Evolutionary conservation across 202 grass and related monocot species (phyloP), one percentile per base, ranked within the genome.

Genomic region (Eragrostis tef): DNA sequence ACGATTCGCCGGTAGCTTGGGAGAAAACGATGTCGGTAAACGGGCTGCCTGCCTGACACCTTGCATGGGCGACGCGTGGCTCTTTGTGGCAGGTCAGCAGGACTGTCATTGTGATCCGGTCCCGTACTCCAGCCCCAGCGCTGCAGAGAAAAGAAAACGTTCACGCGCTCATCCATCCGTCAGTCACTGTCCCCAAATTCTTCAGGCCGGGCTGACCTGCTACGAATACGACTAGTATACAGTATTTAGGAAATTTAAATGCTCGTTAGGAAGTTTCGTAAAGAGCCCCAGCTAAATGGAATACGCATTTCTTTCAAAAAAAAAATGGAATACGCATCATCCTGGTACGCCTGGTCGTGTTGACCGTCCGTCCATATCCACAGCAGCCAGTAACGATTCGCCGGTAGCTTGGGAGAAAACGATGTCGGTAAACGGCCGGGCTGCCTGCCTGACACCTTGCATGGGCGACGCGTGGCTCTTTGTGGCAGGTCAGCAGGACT

Each of bases 1-100:
- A 71, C 71, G 42, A 81, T 74, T 64, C 3, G 11, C 21, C 26
- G 7, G 72, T 39, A 75, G 52, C 62, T 39, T 70, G 44, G 12
- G 19, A 20, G 53, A 70, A 70, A 71, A 26, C 20, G 51, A 45
- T 54, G 49, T 41, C 46, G 67, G 80, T 67, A 45, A 79, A 53
- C 59, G 11, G 11, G 12, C 20, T 49, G 64, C 46, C 81, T 41
- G 66, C 73, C 31, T 47, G 34, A 68, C 79, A 73, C 50, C 44
- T 31, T 86, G 83, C 83, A 86, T 89, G 88, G 24, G 19, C 25
- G 88, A 83, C 88, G 79, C 88, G 79, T 86, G 88, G 36, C 36
- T 31, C 2, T 7, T 7, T 31, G 51, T 64, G 69, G 31, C 74
- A 39, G 31, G 61, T 79, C 66, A 83, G 27, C 62, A 16, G 6